phyloP scores from a whole-genome alignment of 768 basidiomycete species.

The Multifurca ochricompacta region DNA sequence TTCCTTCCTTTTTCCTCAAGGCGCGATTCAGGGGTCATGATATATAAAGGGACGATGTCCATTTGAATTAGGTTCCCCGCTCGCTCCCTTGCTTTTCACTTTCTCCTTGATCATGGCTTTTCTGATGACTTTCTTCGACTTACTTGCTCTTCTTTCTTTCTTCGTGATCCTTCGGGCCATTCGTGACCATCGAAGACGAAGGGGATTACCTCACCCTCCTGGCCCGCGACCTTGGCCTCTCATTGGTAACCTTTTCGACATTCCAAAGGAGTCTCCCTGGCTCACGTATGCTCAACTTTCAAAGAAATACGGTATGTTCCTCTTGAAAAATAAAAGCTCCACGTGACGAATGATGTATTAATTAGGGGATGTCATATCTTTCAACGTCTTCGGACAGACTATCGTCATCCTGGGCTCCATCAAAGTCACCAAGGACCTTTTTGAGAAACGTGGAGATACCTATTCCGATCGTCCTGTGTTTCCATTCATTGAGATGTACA shows the following conservation, averaged over 20 bases:
- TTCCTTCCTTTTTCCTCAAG: no score
- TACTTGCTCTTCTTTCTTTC: neutral
- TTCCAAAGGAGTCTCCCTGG: slow-evolving; percentile 17
- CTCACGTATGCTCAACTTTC: neutral
- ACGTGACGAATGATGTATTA: no score
- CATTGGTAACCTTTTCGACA: slow-evolving; percentile 16
- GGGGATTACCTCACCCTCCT: neutral
- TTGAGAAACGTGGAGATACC: slow-evolving; percentile 44
- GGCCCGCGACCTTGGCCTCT: slow-evolving; percentile 7
- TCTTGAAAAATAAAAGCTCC: neutral
- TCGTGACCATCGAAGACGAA: neutral
- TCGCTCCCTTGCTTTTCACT: no score
- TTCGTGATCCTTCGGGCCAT: neutral
- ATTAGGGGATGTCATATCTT: neutral
- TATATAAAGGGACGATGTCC: no score
- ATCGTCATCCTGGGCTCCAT: slow-evolving; percentile 43
- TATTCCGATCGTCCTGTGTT: neutral
- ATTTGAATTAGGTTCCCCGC: no score
- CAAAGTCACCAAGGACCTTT: slow-evolving; percentile 38
- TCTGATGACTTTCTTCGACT: neutral
- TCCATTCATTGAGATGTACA: neutral
- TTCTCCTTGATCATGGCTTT: neutral
- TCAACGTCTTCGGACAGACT: slow-evolving; percentile 34
- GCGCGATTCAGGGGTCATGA: no score
- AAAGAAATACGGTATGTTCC: slow-evolving; percentile 11